Percentiles rank a stretch among this genome's conserved stretches.
phyloP scores from a whole-genome alignment of 768 basidiomycete species.

The Mycena metata region DNA sequence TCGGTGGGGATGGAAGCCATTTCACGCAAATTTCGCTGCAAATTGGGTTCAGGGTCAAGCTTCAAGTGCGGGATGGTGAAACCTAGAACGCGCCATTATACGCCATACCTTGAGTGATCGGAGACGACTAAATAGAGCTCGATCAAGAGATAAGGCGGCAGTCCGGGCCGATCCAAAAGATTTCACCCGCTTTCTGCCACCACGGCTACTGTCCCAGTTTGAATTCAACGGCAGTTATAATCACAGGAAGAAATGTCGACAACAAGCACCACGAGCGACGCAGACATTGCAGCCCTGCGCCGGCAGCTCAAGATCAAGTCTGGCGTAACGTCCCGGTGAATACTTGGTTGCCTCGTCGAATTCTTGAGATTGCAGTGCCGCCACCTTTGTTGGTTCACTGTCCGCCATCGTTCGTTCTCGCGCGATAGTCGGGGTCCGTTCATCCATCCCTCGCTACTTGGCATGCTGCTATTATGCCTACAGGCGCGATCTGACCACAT shows the following conservation, averaged over 20 bases:
- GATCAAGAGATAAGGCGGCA: too few species aligned
- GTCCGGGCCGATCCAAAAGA: too few species aligned
- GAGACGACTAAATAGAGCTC: too few species aligned
- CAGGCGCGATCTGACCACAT: slow-evolving; percentile 31
- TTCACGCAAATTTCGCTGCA: too few species aligned
- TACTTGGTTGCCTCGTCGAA: slow-evolving; percentile 9
- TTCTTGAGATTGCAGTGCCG: too few species aligned
- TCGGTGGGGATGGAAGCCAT: slow-evolving; percentile 33
- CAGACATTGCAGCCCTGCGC: slow-evolving; percentile 55
- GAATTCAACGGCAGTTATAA: too few species aligned
- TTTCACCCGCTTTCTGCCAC: too few species aligned
- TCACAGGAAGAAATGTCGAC: not conserved
- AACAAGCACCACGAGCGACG: slow-evolving; percentile 58
- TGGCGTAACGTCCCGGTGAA: slow-evolving; percentile 74
- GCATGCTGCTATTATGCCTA: not conserved
- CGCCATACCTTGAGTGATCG: too few species aligned
- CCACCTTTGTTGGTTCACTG: slow-evolving; percentile 1
- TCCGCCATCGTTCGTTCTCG: not conserved
- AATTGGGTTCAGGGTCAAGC: not conserved
- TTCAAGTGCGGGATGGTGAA: too few species aligned
- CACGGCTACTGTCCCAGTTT: too few species aligned
- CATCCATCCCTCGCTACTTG: not conserved
- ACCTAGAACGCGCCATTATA: too few species aligned
- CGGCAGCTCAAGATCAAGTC: slow-evolving; percentile 86
- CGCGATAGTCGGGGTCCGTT: not conserved